Conservation (phyloP, 768 basidiomycete species). For the Pisolithus sp. region DNA sequence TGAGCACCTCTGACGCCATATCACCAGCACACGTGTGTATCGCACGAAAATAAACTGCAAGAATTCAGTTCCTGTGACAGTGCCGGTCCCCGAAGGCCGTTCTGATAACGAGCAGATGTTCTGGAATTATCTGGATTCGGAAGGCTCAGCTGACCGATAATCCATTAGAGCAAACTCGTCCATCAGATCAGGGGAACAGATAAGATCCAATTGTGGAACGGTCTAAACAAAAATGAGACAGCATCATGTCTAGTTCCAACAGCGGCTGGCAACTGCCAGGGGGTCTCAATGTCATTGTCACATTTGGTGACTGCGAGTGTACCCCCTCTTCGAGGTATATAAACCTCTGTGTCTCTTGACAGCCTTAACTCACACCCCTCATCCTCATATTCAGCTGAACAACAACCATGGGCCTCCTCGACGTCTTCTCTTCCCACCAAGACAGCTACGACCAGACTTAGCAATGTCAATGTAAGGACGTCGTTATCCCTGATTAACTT, state of each 20-base stretch:
- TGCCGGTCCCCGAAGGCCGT: no score
- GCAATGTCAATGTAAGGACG: no score
- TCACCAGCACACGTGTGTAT: no score
- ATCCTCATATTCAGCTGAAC: background rate
- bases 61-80: no score
- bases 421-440: background rate
- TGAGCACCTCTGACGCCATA: no score
- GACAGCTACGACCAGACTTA: background rate
- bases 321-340: constrained; percentile 1
- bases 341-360: background rate
- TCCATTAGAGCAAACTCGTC: background rate
- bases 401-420: constrained; percentile 4
- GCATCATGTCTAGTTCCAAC: background rate
- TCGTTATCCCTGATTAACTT: background rate
- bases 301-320: background rate
- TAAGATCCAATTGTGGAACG: background rate
- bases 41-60: no score
- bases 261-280: background rate
- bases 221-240: background rate
- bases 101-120: background rate
- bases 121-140: background rate
- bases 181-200: background rate
- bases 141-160: background rate
- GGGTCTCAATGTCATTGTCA: background rate
- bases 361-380: background rate